Percentiles rank a stretch among this genome's conserved stretches.
These are phyloP conservation scores for Voacanga thouarsii DNA, from an alignment of 257 asterid genomes.

Conservation along the genomic window DNA sequence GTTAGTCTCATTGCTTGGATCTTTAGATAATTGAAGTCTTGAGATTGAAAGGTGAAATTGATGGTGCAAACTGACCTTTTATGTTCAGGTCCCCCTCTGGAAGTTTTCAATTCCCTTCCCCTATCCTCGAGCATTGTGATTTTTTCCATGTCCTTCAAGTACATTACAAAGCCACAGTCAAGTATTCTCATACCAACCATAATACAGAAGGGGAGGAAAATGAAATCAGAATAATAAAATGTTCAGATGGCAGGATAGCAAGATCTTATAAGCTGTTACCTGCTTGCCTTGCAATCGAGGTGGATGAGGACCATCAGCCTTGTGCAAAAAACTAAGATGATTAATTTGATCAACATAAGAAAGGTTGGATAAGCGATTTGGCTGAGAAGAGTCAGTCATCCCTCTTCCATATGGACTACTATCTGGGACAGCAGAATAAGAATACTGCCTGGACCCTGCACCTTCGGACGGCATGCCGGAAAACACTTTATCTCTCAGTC, in stretches of 20 bases:
- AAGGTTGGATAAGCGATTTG: constrained; percentile 21
- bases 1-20: neutral
- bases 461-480: constrained; percentile 26
- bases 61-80: constrained; percentile 23
- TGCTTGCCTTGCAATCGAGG: constrained; percentile 25
- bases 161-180: constrained; percentile 9
- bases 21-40: neutral
- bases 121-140: constrained; percentile 15
- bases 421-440: constrained; percentile 17
- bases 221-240: neutral
- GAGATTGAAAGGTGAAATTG: neutral
- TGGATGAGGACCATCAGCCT: constrained; percentile 21
- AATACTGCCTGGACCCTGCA: constrained; percentile 15
- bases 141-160: constrained; percentile 24
- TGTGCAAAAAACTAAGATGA: constrained; percentile 34
- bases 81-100: constrained; percentile 21
- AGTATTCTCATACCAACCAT: neutral
- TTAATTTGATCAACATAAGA: constrained; percentile 30
- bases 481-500: constrained; percentile 43
- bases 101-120: constrained; percentile 19
- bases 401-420: constrained; percentile 25
- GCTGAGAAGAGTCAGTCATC: constrained; percentile 17
- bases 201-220: neutral
- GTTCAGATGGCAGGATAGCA: neutral
- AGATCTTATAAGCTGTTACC: constrained; percentile 19